Evolutionary conservation across 2,329 filamentous ascomycete genomes (phyloP).

Genomic region (Thelonectria rubi): DNA sequence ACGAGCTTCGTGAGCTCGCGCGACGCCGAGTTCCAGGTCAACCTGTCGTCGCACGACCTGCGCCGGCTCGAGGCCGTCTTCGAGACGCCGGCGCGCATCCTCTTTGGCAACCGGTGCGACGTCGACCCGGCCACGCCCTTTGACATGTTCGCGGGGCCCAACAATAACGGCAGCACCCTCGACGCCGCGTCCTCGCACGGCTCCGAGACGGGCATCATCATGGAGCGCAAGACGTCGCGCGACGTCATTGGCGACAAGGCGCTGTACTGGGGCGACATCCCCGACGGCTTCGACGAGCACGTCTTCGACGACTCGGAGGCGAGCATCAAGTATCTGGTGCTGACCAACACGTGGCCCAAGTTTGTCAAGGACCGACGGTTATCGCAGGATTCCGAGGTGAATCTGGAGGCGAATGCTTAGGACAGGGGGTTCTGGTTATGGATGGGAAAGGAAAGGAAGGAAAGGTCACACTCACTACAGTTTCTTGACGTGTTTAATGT

Average conservation of each 20-base stretch:
- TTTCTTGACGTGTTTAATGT: slow-evolving; percentile 21
- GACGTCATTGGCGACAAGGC: slow-evolving; percentile 39
- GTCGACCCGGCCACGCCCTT: slow-evolving; percentile 57
- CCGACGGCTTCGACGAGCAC: slow-evolving; percentile 58
- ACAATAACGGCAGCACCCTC: slow-evolving; percentile 33
- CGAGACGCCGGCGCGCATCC: slow-evolving; percentile 58
- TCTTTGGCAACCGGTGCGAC: slow-evolving; percentile 51
- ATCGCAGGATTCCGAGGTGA: slow-evolving; percentile 45
- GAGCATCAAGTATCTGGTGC: slow-evolving; percentile 72
- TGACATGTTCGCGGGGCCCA: slow-evolving; percentile 43
- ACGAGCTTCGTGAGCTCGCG: slow-evolving; percentile 41
- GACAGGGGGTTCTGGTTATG: not conserved
- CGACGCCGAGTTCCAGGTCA: slow-evolving; percentile 71
- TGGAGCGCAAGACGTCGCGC: slow-evolving; percentile 23
- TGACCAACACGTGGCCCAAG: slow-evolving; percentile 76
- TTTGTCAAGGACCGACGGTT: slow-evolving; percentile 57
- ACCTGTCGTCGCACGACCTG: slow-evolving; percentile 67
- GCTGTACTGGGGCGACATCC: slow-evolving; percentile 56
- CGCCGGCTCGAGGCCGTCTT: slow-evolving; percentile 65
- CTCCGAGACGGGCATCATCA: slow-evolving; percentile 39
- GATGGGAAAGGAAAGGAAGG: not conserved
- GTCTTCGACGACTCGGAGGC: slow-evolving; percentile 69
- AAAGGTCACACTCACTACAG: not conserved
- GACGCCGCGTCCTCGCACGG: slow-evolving; percentile 29
- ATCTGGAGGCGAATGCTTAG: slow-evolving; percentile 29